Base-by-base conservation (phyloP, 768 basidiomycete genomes). In the Termitomyces sp. region DNA sequence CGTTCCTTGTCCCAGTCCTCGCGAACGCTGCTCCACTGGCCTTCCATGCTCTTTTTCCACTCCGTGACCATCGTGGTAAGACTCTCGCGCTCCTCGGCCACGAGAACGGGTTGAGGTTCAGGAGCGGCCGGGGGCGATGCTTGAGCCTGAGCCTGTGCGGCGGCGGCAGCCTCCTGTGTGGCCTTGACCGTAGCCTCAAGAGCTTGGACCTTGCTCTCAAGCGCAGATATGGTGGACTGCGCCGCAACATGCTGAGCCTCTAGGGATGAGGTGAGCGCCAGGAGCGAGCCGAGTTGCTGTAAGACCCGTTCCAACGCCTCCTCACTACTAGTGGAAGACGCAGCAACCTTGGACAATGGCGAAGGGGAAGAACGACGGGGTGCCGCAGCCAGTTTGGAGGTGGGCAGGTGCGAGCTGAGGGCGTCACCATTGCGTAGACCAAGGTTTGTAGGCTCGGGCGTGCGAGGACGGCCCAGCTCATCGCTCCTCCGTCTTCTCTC, bases 1-100 rank as follows among this genome's bases (percentile, higher is more conserved):
- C 94, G 80, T 73, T 97, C 95, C 40, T 83, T 78, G 2, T 81
- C 81, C 94, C 94, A 97, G 58, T 91, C 90, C 65, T 92, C 88
- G 66, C 88, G 85, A 36, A 95, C 87, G 33, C 73, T 76, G 39
- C 77, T 82, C 92, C 92, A 95, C 54, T 88, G 84, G 9, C 87
- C 89, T 66, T 95, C 93, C 24, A 95, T 85, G 12, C 76, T 78
- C 68, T 84, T 86, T 71, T 89, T 90, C 91, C 92, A 95, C 45
- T 88, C 85, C 20, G 78, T 74, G 35, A 90, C 75, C 70, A 88
- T 79, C 22, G 78, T 75, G 13, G 79, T 83, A 44, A 88, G 71
- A 0, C 81, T 79, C 38, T 84, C 83, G 13, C 75, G 78, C 58
- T 84, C 81, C 40, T 74, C 58, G 3, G 46, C 36, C 11, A 51